Conservation (phyloP, 1,284 basidiomycete genomes). For the Apiotrichum domesticum region DNA sequence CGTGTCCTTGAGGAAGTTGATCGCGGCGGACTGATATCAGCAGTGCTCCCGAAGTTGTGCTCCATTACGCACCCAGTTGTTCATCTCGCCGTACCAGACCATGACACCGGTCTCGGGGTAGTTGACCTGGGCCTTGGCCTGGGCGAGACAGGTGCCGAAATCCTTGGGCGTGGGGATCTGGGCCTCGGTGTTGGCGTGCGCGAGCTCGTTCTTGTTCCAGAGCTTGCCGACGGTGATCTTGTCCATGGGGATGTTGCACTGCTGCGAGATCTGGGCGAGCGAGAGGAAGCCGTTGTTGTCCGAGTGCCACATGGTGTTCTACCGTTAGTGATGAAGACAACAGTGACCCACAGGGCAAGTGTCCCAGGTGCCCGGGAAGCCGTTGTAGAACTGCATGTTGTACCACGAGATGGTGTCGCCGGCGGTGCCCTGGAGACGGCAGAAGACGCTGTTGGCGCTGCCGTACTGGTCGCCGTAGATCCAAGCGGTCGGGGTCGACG, state of each 20-base stretch:
- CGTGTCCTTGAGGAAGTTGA: slow-evolving; percentile 8
- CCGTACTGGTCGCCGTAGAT: slow-evolving; percentile 16
- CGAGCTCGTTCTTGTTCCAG: slow-evolving; percentile 12
- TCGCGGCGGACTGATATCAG: slow-evolving; percentile 3
- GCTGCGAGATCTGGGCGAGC: slow-evolving; percentile 10
- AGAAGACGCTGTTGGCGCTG: slow-evolving; percentile 26
- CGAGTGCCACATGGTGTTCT: slow-evolving; percentile 8
- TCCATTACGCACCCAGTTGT: slow-evolving; percentile 6
- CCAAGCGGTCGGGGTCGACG: slow-evolving; percentile 30
- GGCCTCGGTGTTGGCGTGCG: slow-evolving; percentile 2
- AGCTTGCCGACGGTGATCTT: slow-evolving; percentile 15
- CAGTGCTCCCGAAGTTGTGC: background rate
- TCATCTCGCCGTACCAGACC: slow-evolving; percentile 13
- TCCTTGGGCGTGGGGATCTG: slow-evolving; percentile 10
- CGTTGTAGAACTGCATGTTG: slow-evolving; percentile 49
- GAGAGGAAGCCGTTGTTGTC: slow-evolving; percentile 12
- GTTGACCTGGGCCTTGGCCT: slow-evolving; percentile 6
- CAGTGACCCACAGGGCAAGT: slow-evolving; percentile 12
- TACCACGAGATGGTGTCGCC: slow-evolving; percentile 28
- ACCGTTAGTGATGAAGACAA: background rate
- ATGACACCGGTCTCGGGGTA: slow-evolving; percentile 17
- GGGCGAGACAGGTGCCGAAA: slow-evolving; percentile 10
- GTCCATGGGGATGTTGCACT: slow-evolving; percentile 13
- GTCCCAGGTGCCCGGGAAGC: slow-evolving; percentile 13
- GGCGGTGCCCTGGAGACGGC: slow-evolving; percentile 31